phyloP scores from a whole-genome alignment of 2,329 filamentous ascomycete species.

The Fusarium albosuccineum region DNA sequence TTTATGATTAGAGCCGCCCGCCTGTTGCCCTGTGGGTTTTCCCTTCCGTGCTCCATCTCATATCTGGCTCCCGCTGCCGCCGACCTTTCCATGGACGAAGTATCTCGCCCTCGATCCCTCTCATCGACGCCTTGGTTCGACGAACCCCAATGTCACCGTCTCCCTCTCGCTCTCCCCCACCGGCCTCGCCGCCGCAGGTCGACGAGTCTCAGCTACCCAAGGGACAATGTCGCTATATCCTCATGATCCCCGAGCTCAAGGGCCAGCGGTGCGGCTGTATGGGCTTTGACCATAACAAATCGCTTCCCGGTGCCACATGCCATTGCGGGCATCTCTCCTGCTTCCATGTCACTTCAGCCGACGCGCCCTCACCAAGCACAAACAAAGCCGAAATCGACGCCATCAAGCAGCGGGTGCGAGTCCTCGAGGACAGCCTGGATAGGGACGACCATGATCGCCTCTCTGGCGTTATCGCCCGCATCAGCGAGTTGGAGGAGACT shows the following conservation, averaged over 20 bases:
- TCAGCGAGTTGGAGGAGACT: slow-evolving; percentile 66
- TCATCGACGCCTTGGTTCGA: slow-evolving; percentile 41
- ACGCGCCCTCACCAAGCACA: slow-evolving; percentile 62
- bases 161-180: slow-evolving; percentile 41
- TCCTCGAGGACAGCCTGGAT: slow-evolving; percentile 52
- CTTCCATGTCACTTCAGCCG: slow-evolving; percentile 66
- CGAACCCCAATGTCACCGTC: slow-evolving; percentile 47
- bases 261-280: slow-evolving; percentile 71
- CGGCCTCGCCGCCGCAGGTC: slow-evolving; percentile 41
- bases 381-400: slow-evolving; percentile 56
- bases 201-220: slow-evolving; percentile 65
- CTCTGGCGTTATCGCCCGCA: slow-evolving; percentile 57
- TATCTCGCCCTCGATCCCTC: slow-evolving; percentile 37
- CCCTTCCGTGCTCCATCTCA: slow-evolving; percentile 32
- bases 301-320: slow-evolving; percentile 67
- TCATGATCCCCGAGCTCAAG: slow-evolving; percentile 68
- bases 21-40: slow-evolving; percentile 31
- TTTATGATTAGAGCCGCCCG: slow-evolving; percentile 48
- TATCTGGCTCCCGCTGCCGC: slow-evolving; percentile 40
- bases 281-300: slow-evolving; percentile 66
- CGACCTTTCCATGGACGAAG: slow-evolving; percentile 46
- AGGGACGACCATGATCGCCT: slow-evolving; percentile 53
- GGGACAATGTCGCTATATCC: slow-evolving; percentile 71
- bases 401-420: slow-evolving; percentile 44
- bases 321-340: slow-evolving; percentile 72